These are phyloP conservation scores for Schizopora paradoxa DNA, from an alignment of 1,284 basidiomycete genomes.

Conservation along the genomic window DNA sequence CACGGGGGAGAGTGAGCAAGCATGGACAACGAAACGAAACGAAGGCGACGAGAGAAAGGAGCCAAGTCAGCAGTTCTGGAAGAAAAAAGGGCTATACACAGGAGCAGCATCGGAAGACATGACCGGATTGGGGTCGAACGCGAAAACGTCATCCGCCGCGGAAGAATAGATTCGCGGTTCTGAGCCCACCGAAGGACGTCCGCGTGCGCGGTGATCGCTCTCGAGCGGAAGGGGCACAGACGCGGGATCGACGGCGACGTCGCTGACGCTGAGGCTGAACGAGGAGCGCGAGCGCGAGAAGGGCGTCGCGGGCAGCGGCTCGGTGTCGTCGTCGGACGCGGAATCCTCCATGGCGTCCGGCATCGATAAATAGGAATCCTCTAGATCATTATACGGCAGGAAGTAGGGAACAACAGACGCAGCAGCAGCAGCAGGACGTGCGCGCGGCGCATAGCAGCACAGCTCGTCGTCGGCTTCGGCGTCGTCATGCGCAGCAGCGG, in stretches of 20 bases:
- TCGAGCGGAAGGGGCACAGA: conserved; percentile 43
- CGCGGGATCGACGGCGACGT: conserved; percentile 45
- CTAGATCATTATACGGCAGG: conserved; percentile 47
- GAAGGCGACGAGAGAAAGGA: conserved; percentile 22
- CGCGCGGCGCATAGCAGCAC: no score
- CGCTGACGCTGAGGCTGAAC: conserved; percentile 42
- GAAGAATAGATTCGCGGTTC: conserved; percentile 57
- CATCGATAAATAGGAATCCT: conserved; percentile 48
- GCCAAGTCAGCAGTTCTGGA: conserved; percentile 55
- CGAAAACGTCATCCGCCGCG: conserved; percentile 53
- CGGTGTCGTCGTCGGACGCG: conserved; percentile 79
- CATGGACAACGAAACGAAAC: conserved; percentile 29
- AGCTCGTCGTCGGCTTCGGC: conserved; percentile 47
- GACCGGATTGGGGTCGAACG: conserved; percentile 61
- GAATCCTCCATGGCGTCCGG: conserved; percentile 77
- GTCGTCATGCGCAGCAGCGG: conserved; percentile 30
- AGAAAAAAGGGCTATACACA: conserved; percentile 34
- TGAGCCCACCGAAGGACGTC: conserved; percentile 40
- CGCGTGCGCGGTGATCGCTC: conserved; percentile 45
- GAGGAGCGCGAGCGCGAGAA: conserved; percentile 36
- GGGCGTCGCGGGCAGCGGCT: conserved; percentile 52
- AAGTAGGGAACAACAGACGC: conserved; percentile 37
- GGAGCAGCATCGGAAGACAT: conserved; percentile 47
- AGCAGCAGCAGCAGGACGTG: conserved; percentile 31
- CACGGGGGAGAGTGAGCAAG: conserved; percentile 14